Base-by-base conservation (phyloP, 1,139 yeast genomes). In the Barnettozyma hawaiiensis region DNA sequence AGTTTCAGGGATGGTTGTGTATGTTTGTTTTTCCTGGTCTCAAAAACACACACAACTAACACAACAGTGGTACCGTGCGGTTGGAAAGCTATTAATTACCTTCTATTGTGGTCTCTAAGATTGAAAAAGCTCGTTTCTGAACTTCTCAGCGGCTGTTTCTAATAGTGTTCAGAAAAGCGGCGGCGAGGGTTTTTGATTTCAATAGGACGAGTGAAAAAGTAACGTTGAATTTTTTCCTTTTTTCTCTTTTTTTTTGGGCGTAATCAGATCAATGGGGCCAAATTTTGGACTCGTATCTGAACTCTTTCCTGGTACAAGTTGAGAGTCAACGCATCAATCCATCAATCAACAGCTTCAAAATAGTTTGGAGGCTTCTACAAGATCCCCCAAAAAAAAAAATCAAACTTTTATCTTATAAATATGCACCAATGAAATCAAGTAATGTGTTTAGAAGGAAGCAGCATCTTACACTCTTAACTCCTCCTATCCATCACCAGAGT, bases 371-470 rank as follows among this genome's bases (percentile, higher is more conserved):
- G 10, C 29, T 14, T n/a, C 29, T 26, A 26, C 29, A 29, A 18
- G n/a, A 16, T 18, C 32, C 20, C n/a, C 21, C 7, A 29, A 29
- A 29, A 29, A 14, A 29, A 29, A 29, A 29, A 29, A 18, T 22
- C 19, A 19, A 35, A 26, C 31, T 20, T 31, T 31, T 31, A 12
- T 8, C 32, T 18, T 31, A 31, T 31, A 31, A 31, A 31, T 19
- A 31, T 31, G 35, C 16, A 31, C 35, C 35, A 19, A 19, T 31
- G n/a, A 18, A 31, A 20, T 19, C 35, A 31, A n/a, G 11, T 20
- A 20, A 16, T 26, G 29, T 26, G 11, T n/a, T n/a, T n/a, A n/a
- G n/a, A n/a, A n/a, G n/a, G n/a, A n/a, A n/a, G n/a, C n/a, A n/a
- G n/a, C n/a, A n/a, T n/a, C n/a, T n/a, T n/a, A n/a, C n/a, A n/a